Conservation (phyloP, 176 grass and related monocot genomes). For the Oryza meridionalis region DNA sequence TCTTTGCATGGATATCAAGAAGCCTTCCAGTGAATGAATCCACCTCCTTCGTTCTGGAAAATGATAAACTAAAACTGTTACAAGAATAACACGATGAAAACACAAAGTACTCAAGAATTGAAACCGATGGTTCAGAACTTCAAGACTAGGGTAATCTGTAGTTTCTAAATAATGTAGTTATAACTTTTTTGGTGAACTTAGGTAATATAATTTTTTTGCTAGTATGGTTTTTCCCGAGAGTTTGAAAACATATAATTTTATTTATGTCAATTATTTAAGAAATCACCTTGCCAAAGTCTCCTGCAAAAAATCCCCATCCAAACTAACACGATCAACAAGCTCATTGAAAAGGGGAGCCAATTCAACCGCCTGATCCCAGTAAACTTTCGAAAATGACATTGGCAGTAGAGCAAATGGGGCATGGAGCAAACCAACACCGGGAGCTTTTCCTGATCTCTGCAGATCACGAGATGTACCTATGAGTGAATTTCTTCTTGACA, state of each 20-base stretch:
- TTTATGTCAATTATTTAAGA: background rate
- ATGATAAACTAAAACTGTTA: background rate
- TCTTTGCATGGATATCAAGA: slow-evolving; percentile 64
- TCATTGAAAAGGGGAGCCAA: slow-evolving; percentile 67
- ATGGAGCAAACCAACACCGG: slow-evolving; percentile 65
- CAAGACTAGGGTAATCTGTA: background rate
- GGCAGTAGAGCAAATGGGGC: slow-evolving; percentile 65
- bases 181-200: too few relatives aligned
- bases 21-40: slow-evolving; percentile 63
- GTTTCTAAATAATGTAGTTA: background rate
- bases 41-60: slow-evolving; percentile 49
- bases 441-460: slow-evolving; percentile 63
- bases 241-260: background rate
- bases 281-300: slow-evolving; percentile 59
- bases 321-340: slow-evolving; percentile 62
- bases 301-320: slow-evolving; percentile 62
- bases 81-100: background rate
- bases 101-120: background rate
- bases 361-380: slow-evolving; percentile 64
- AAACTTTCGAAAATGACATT: slow-evolving; percentile 52
- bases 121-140: background rate
- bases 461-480: background rate
- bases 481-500: background rate
- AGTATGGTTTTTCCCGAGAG: background rate
- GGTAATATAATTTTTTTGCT: too few relatives aligned